phyloP scores from a whole-genome alignment of 257 asterid genomes.

The Solanum lignicaule region DNA sequence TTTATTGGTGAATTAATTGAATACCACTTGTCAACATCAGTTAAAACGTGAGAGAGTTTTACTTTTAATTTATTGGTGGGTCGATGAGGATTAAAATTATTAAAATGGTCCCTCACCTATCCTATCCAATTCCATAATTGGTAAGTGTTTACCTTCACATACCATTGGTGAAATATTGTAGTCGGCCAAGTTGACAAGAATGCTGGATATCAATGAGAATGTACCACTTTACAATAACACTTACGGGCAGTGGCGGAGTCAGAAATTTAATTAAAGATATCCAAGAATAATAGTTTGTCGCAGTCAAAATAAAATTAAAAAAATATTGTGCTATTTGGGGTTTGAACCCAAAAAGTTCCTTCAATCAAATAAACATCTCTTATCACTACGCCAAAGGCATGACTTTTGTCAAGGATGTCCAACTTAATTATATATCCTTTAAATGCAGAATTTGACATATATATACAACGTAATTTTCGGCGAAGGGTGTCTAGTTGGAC shows the following conservation, averaged over 20 bases:
- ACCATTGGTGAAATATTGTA: not conserved
- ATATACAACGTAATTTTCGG: no score
- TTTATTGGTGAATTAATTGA: not conserved
- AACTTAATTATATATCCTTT: no score
- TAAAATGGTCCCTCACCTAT: not conserved
- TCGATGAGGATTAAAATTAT: not conserved
- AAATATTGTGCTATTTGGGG: not conserved
- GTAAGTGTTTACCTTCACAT: not conserved
- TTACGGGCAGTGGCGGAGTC: rapidly evolving
- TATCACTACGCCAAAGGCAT: not conserved
- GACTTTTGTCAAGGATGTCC: not conserved
- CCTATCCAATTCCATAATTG: not conserved
- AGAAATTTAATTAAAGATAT: no score
- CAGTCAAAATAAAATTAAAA: no score
- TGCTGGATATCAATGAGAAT: no score
- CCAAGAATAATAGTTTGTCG: no score
- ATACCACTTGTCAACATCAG: not conserved
- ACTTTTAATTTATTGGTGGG: not conserved
- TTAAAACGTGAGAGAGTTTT: not conserved
- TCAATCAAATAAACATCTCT: not conserved
- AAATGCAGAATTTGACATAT: not conserved
- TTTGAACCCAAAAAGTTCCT: not conserved
- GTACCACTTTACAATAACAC: no score
- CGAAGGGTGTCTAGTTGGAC: no score
- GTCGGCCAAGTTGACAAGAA: not conserved